Evolutionary conservation across 1,284 basidiomycete species (phyloP), one percentile per base, ranked within the genome.

Genomic region (Naganishia albida): DNA sequence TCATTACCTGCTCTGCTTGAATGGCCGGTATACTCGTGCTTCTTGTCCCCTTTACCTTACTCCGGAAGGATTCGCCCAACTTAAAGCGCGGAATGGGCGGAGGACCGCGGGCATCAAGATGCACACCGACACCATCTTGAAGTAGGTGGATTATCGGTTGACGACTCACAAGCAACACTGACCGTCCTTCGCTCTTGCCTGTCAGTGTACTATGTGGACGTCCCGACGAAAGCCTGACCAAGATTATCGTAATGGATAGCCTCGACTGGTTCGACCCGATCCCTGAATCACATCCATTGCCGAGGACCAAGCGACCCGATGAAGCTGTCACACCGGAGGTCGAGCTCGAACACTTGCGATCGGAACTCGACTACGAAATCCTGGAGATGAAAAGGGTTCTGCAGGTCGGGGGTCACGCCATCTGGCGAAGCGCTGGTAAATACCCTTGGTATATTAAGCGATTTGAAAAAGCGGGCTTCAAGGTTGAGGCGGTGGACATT

Each of bases 181-280:
- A 71, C 53, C 34, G 10, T 34, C 4, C 34, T 34, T 34, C 34
- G 20, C 52, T n/a, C 70, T 30, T 34, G 16, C 3, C 28, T 12
- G 7, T 15, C 64, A 87, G 85, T 67, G 86, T 86, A 3, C 78
- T 88, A 7, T 80, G 81, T 20, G 85, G 85, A 26, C 79, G 89
- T n/a, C 76, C 80, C 0, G 75, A 80, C 51, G 80, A 78, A 52
- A 84, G 82, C 18, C 78, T 89, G 43, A 87, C 87, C 39, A 84
- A 86, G 48, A 83, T 85, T 12, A 84, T 91, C 64, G 82, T 89
- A 62, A 91, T 92, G 90, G 90, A 91, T 76, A 87, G 88, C 67
- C 82, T 89, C 69, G 88, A 89, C 72, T 89, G 86, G 88, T 89
- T 89, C 74, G 77, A 83, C 38, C 85, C 85, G 1, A 85, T 84